Evolutionary conservation across 106 monocot genomes (phyloP).

Genomic region (Dendrobium chrysotoxum): DNA sequence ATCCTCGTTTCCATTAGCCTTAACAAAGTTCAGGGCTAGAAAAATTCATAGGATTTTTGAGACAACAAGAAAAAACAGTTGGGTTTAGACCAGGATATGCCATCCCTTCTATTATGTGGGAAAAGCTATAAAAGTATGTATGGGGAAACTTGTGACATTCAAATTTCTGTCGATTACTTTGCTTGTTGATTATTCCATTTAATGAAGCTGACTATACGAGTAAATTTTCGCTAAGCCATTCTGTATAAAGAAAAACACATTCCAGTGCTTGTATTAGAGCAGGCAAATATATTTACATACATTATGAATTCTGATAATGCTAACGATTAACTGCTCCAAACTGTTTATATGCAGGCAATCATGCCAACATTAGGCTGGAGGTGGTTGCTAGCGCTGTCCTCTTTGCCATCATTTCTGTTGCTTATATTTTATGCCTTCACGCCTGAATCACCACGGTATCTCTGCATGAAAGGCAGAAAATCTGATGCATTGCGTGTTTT

Average conservation of each 20-base stretch:
- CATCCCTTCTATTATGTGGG: no score
- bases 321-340: not conserved
- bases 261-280: not conserved
- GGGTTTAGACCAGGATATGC: no score
- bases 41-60: no score
- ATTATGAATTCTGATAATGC: not conserved
- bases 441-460: conserved; percentile 82
- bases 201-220: not conserved
- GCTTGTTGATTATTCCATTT: not conserved
- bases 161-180: not conserved
- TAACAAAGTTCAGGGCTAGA: no score
- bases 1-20: no score
- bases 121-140: no score
- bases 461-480: conserved; percentile 58
- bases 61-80: no score
- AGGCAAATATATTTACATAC: not conserved
- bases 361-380: conserved; percentile 82
- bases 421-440: conserved; percentile 55
- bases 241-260: not conserved
- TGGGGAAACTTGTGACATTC: no score
- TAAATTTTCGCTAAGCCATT: not conserved
- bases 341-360: conserved; percentile 35
- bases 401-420: conserved; percentile 63
- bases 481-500: conserved; percentile 44
- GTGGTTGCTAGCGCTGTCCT: conserved; percentile 68